Percentiles rank a stretch among this genome's conserved stretches.
phyloP scores from a whole-genome alignment of 257 asterid species.

The Solanum virginianum region DNA sequence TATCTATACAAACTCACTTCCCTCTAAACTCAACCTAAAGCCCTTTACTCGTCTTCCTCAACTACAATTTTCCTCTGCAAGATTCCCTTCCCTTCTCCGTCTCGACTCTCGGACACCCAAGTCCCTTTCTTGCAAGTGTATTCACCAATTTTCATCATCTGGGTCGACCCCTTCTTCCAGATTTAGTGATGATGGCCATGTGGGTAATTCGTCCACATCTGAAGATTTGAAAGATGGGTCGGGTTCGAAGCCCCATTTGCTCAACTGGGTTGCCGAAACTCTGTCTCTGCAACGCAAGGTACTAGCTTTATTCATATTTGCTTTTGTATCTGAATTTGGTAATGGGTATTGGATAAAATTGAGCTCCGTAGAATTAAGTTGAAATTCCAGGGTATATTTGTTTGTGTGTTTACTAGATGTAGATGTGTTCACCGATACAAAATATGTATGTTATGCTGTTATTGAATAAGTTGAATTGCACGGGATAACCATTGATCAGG shows the following conservation, averaged over 20 bases:
- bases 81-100: slow-evolving; percentile 3
- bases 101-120: slow-evolving; percentile 13
- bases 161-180: not conserved
- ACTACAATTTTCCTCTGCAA: slow-evolving; percentile 8
- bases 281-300: slow-evolving; percentile 37
- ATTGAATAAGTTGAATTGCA: not conserved
- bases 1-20: slow-evolving; percentile 40
- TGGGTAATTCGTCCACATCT: slow-evolving; percentile 5
- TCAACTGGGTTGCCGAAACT: slow-evolving; percentile 14
- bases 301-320: not conserved
- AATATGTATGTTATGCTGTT: not conserved
- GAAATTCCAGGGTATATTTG: not conserved
- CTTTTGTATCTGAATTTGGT: not conserved
- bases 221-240: slow-evolving; percentile 27
- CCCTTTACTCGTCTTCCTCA: slow-evolving; percentile 32
- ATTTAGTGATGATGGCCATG: not conserved
- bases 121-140: slow-evolving; percentile 22
- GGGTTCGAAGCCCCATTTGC: slow-evolving; percentile 17
- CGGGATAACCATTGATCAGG: not conserved
- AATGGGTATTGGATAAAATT: not conserved
- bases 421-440: not conserved
- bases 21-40: slow-evolving; percentile 26
- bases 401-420: not conserved
- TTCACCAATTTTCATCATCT: slow-evolving; percentile 8
- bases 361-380: not conserved